Base-by-base conservation (phyloP, 1,139 yeast species). In the Hyphopichia pseudoburtonii region DNA sequence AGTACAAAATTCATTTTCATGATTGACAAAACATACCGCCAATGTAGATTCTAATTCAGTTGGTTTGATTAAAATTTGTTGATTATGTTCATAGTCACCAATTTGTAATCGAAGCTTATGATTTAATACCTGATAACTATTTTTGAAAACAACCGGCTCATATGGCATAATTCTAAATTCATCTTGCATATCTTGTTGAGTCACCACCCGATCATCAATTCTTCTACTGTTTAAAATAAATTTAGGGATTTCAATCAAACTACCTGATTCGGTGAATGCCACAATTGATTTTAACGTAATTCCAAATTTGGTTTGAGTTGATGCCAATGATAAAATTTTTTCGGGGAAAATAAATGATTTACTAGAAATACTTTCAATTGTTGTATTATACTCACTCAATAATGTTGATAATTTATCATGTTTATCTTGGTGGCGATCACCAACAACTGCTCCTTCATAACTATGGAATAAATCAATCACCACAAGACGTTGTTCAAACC, bases 21-120 rank as follows among this genome's bases (percentile, higher is more conserved):
- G 65, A 26, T 87, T 88, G 37, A 76, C 64, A 17, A 78, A 74
- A 45, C 94, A 82, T 2, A 89, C 75, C 26, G 86, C 70, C 2
- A 84, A 70, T 0, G 97, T 88, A 1, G 95, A 86, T 59, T 92
- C 98, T 40, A 88, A 66, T 32, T 78, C 73, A 0, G 97, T 84
- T 2, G 92, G 79, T 24, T 71, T 63, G 1, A 86, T 69, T 18
- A 80, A 58, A 2, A 82, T 53, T 14, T 56, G 39, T 15, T 44
- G 44, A 18, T 46, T 45, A 3, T 15, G 3, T 3, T 34, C 26
- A 3, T 56, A 46, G 22, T 56, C 55, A 7, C 58, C 79, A 73
- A 29, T 75, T 52, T 36, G 74, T 46, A 50, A 49, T 44, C 57
- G 57, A 39, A 60, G 56, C 41, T 65, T 63, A 41, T 66, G 74